Percentiles rank a stretch among this genome's conserved stretches.
Conservation (phyloP, 148 eudicot genomes). For the Arctostaphylos glauca region DNA sequence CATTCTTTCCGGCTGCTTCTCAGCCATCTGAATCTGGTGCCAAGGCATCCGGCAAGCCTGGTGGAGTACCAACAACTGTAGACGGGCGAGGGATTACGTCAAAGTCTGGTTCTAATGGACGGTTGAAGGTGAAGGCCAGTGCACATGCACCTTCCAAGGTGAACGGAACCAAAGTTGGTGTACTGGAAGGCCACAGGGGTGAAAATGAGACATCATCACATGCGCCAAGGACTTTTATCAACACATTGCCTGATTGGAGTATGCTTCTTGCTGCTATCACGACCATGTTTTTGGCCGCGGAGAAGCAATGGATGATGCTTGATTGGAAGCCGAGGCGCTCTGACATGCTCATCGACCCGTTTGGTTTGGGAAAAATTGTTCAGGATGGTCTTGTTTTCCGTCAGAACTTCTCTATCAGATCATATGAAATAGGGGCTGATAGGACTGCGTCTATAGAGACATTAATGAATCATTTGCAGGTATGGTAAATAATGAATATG, state of each 20-base stretch:
- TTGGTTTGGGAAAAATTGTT: conserved; percentile 84
- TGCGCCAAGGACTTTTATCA: conserved; percentile 78
- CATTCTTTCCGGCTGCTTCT: conserved; percentile 49
- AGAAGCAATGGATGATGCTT: conserved; percentile 99
- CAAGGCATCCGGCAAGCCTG: conserved; percentile 43
- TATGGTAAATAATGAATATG: conserved; percentile 15
- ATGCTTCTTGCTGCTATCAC: conserved; percentile 99
- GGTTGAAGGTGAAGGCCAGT: conserved; percentile 67
- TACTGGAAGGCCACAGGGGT: conserved; percentile 45
- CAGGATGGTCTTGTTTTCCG: conserved; percentile 83
- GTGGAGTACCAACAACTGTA: conserved; percentile 45
- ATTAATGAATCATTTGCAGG: conserved; percentile 99
- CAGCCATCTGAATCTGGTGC: conserved; percentile 44
- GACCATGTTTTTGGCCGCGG: conserved; percentile 91
- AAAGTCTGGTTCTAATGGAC: conserved; percentile 44
- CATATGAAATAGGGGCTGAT: conserved; percentile 97
- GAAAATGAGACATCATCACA: conserved; percentile 53
- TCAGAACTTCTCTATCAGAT: conserved; percentile 89
- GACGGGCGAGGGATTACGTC: conserved; percentile 58
- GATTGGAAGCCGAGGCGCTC: conserved; percentile 95
- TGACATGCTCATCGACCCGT: conserved; percentile 72
- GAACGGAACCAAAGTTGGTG: conserved; percentile 63
- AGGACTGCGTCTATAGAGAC: conserved; percentile 95
- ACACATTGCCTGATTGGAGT: conserved; percentile 98
- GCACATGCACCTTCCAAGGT: conserved; percentile 87